phyloP scores from a whole-genome alignment of 768 basidiomycete species.

The Butyriboletus loyo region DNA sequence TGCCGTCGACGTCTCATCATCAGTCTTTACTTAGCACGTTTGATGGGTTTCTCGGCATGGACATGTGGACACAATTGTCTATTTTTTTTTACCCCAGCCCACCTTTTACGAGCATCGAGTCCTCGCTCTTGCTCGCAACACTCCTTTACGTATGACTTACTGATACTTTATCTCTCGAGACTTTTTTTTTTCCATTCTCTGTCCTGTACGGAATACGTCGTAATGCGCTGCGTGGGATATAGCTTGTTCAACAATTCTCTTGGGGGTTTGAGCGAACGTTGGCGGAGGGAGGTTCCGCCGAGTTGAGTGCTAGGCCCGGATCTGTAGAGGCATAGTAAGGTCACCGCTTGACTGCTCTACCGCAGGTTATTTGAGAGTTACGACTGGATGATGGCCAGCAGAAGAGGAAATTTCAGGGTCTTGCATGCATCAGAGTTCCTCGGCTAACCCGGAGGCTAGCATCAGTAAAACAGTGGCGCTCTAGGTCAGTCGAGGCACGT shows the following conservation, averaged over 20 bases:
- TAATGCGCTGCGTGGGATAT: not conserved
- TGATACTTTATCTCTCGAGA: conserved; percentile 4
- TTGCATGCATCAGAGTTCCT: too few relatives aligned
- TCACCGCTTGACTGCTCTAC: too few relatives aligned
- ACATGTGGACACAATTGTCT: not conserved
- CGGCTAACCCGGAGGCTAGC: too few relatives aligned
- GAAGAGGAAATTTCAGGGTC: too few relatives aligned
- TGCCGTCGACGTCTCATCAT: not conserved
- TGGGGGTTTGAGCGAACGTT: not conserved
- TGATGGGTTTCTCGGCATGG: not conserved
- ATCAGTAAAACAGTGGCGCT: too few relatives aligned
- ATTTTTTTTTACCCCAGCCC: not conserved
- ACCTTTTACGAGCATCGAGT: not conserved
- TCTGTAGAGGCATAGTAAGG: too few relatives aligned
- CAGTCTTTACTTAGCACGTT: not conserved
- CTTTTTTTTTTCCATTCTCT: not conserved
- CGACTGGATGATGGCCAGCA: too few relatives aligned
- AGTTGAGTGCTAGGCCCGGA: too few relatives aligned
- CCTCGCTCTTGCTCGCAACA: not conserved
- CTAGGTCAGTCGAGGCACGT: too few relatives aligned
- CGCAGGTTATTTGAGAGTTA: too few relatives aligned
- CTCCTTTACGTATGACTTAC: conserved; percentile 9
- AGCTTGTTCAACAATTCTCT: not conserved
- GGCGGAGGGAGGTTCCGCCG: too few relatives aligned
- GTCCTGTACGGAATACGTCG: conserved; percentile 5